phyloP scores from a whole-genome alignment of 1,284 basidiomycete genomes.

The Retiboletus flavoniger region DNA sequence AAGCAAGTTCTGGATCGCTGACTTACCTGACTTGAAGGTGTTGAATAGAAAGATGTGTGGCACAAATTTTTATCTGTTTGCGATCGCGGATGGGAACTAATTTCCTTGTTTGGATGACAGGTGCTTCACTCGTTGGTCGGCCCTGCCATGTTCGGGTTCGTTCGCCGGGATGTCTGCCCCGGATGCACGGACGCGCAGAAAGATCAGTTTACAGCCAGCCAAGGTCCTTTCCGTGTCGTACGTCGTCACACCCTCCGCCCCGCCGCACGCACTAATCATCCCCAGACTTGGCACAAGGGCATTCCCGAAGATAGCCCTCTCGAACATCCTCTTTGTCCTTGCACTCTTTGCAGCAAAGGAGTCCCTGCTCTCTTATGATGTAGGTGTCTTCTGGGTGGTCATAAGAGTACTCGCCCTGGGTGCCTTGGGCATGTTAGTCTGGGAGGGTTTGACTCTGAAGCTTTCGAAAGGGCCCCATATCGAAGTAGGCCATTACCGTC shows the following conservation, averaged over 20 bases:
- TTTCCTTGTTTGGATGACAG: conserved; percentile 21
- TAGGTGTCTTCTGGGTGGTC: conserved; percentile 71
- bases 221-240: conserved; percentile 58
- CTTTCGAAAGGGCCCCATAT: conserved; percentile 51
- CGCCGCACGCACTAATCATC: background rate
- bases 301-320: conserved; percentile 55
- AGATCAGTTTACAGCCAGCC: conserved; percentile 57
- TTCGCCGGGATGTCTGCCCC: conserved; percentile 53
- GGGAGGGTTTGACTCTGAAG: conserved; percentile 56
- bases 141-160: conserved; percentile 1
- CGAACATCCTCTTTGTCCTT: conserved; percentile 61
- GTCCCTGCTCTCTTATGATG: conserved; percentile 59
- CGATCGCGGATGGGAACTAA: conserved; percentile 17
- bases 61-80: conserved; percentile 4
- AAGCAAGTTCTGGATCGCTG: conserved; percentile 11
- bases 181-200: conserved; percentile 68
- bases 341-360: conserved; percentile 63
- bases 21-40: conserved; percentile 30
- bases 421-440: conserved; percentile 55
- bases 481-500: conserved; percentile 47
- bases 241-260: conserved; percentile 23
- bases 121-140: no score
- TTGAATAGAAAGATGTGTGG: background rate
- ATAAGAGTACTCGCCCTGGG: conserved; percentile 67
- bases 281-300: conserved; percentile 48